Conservation (phyloP, 2,329 filamentous ascomycete species). For the Pyricularia sp. region DNA sequence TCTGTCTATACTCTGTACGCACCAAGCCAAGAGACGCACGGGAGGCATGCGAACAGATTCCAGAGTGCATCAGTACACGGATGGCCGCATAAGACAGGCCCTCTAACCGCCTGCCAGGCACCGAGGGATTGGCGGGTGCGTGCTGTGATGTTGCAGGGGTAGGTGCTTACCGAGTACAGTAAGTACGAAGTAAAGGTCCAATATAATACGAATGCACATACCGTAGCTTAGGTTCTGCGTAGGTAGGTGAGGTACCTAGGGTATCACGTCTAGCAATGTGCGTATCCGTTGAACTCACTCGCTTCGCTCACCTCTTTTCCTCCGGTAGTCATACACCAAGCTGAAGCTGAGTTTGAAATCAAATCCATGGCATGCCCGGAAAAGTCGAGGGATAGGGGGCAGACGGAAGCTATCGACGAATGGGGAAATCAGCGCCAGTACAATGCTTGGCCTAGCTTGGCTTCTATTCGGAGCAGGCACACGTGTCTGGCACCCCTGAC, state of each 20-base stretch:
- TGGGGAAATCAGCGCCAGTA: background rate
- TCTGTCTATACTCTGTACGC: background rate
- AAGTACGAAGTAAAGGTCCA: no score
- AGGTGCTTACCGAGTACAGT: background rate
- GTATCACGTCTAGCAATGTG: no score
- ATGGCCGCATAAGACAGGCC: conserved; percentile 3
- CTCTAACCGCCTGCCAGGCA: conserved; percentile 3
- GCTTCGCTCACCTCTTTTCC: background rate
- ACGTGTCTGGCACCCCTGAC: conserved; percentile 1
- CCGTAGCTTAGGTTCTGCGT: no score
- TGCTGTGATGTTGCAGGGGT: background rate
- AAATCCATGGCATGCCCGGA: background rate
- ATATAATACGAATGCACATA: background rate
- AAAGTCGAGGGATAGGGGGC: background rate
- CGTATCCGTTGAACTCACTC: no score
- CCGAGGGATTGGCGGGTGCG: background rate
- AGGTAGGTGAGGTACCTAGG: no score
- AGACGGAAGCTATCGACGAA: background rate
- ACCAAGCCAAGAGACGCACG: background rate
- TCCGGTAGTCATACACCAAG: background rate
- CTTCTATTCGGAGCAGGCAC: background rate
- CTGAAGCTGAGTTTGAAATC: background rate
- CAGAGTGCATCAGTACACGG: background rate
- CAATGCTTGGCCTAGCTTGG: background rate
- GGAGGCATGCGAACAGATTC: background rate